phyloP scores from a whole-genome alignment of 805 yeast genomes.

The Tetrapisispora iriomotensis region DNA sequence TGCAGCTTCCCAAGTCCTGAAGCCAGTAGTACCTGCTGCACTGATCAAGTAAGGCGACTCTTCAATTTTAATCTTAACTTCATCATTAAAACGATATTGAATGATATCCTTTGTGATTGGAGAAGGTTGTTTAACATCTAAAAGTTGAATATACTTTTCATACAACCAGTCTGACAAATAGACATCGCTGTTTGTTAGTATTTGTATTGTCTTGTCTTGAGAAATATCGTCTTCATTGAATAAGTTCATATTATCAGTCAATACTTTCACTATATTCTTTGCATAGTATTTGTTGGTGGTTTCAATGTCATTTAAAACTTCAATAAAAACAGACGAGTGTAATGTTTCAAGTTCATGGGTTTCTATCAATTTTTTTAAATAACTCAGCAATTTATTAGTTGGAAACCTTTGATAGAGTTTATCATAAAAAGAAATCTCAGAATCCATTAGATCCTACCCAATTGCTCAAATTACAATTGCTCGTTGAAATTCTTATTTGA shows the following conservation, averaged over 20 bases:
- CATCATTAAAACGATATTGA: slow-evolving; percentile 20
- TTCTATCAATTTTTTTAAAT: not conserved
- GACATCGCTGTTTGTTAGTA: slow-evolving; percentile 6
- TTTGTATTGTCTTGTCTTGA: slow-evolving; percentile 1
- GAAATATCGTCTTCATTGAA: slow-evolving; percentile 28
- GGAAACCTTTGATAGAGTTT: slow-evolving; percentile 12
- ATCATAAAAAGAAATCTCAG: slow-evolving; percentile 5
- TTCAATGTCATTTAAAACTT: slow-evolving; percentile 13
- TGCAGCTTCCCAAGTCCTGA: slow-evolving; percentile 92
- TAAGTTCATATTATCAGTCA: slow-evolving; percentile 30
- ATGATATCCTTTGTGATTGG: slow-evolving; percentile 27
- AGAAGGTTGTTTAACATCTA: slow-evolving; percentile 18
- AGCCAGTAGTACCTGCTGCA: slow-evolving; percentile 78
- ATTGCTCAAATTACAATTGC: not conserved
- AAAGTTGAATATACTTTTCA: slow-evolving; percentile 25
- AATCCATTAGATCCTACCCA: not conserved
- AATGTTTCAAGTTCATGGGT: not conserved
- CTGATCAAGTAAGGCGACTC: slow-evolving; percentile 60
- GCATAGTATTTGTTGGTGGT: slow-evolving; percentile 44
- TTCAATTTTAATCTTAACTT: slow-evolving; percentile 29
- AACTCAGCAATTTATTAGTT: not conserved
- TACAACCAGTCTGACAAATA: slow-evolving; percentile 23
- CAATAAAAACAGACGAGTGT: slow-evolving; percentile 10
- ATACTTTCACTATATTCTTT: slow-evolving; percentile 35
- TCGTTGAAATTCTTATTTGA: too few relatives aligned